These are phyloP conservation scores for Colletotrichum lupini DNA, from an alignment of 2,329 filamentous ascomycete species.

Conservation along the genomic window DNA sequence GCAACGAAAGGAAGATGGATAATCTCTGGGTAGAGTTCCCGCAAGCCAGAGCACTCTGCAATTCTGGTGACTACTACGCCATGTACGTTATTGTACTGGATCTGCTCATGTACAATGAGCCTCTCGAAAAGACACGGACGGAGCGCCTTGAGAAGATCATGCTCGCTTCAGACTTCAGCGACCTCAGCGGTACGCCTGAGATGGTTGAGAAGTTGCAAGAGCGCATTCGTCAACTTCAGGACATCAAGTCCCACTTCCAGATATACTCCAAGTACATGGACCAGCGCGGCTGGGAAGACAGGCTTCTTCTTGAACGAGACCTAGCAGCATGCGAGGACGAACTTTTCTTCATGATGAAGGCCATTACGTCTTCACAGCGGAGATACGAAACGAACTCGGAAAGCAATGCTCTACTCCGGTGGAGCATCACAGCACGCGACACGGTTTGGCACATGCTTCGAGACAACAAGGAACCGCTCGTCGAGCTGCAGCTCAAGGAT, in stretches of 20 bases:
- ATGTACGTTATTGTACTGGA: conserved; percentile 99
- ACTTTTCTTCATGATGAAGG: conserved; percentile 99
- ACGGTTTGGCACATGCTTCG: conserved; percentile 98
- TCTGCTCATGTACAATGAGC: conserved; percentile 94
- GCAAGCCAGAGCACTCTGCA: conserved; percentile 92
- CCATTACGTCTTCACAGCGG: conserved; percentile 94
- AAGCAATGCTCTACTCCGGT: conserved; percentile 84
- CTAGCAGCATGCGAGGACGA: conserved; percentile 93
- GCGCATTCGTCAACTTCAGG: conserved; percentile 91
- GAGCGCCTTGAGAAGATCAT: conserved; percentile 98
- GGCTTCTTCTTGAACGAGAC: conserved; percentile 88
- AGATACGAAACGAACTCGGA: conserved; percentile 80
- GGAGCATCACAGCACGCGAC: conserved; percentile 93
- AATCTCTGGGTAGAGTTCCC: conserved; percentile 98
- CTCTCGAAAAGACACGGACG: conserved; percentile 94
- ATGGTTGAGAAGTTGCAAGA: conserved; percentile 93
- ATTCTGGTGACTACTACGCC: conserved; percentile 96
- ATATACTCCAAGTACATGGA: conserved; percentile 90
- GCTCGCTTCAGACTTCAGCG: conserved; percentile 97
- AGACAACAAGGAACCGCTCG: conserved; percentile 85
- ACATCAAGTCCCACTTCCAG: conserved; percentile 97
- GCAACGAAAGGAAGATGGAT: conserved; percentile 84
- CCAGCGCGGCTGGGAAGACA: conserved; percentile 90
- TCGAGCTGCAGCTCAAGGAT: conserved; percentile 92
- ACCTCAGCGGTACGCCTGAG: conserved; percentile 90